These are phyloP conservation scores for Suaeda aralocaspica DNA, from an alignment of 148 eudicot genomes.

Conservation along the genomic window DNA sequence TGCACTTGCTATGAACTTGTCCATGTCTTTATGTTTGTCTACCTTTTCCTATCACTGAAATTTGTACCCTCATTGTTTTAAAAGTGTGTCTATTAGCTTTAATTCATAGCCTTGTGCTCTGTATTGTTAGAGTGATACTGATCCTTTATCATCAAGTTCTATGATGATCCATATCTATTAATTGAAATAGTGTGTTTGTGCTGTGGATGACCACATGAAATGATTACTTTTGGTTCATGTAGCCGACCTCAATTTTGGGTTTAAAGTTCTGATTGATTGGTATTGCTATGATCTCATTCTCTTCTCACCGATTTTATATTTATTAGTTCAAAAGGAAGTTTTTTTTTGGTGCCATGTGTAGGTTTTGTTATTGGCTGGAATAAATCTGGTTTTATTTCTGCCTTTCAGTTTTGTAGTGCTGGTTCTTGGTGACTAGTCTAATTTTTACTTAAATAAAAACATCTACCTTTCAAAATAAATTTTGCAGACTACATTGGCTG, in stretches of 20 bases:
- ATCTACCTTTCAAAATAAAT: neutral
- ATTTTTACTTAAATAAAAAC: neutral
- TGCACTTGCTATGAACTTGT: constrained; percentile 26
- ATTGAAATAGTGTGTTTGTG: no score
- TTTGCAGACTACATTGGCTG: neutral
- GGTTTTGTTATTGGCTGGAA: no score
- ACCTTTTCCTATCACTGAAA: neutral
- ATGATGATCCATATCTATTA: no score
- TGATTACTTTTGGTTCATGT: no score
- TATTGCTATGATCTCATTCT: neutral
- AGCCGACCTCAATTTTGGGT: no score
- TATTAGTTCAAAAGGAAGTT: neutral
- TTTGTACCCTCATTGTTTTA: neutral
- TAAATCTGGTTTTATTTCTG: no score
- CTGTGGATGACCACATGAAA: no score
- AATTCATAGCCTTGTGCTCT: neutral
- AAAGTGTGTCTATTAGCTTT: neutral
- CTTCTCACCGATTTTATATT: neutral
- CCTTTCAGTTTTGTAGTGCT: neutral
- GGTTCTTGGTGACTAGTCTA: neutral
- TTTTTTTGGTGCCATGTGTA: no score
- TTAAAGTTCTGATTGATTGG: no score
- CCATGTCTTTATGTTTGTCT: neutral
- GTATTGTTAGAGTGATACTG: no score
- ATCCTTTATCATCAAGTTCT: no score